These are phyloP conservation scores for Chimonanthus praecox DNA, from an alignment of 164 flowering plant species.

Conservation along the genomic window DNA sequence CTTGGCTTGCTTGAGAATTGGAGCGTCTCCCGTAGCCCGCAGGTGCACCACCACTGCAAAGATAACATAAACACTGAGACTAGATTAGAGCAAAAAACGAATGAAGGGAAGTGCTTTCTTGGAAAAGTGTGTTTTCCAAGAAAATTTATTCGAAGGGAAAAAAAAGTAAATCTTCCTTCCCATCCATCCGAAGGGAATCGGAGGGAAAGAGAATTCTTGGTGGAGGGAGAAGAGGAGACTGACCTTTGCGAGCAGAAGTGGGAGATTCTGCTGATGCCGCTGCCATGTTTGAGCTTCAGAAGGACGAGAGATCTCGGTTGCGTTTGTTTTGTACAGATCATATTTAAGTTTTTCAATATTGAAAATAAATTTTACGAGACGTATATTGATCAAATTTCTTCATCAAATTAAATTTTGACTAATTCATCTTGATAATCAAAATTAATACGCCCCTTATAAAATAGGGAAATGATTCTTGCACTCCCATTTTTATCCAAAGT, in stretches of 20 bases:
- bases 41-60: conserved; percentile 77
- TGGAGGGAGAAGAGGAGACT: not conserved
- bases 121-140: not conserved
- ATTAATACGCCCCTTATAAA: too few relatives aligned
- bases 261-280: conserved; percentile 47
- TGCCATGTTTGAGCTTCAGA: too few relatives aligned
- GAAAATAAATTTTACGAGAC: too few relatives aligned
- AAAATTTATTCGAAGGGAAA: not conserved
- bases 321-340: too few relatives aligned
- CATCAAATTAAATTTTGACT: too few relatives aligned
- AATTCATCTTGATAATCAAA: too few relatives aligned
- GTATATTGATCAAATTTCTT: too few relatives aligned
- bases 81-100: not conserved
- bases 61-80: not conserved
- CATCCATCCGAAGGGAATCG: not conserved
- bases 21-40: conserved; percentile 93
- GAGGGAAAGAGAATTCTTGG: not conserved
- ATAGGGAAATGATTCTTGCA: too few relatives aligned
- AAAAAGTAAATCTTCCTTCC: not conserved
- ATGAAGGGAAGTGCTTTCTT: not conserved
- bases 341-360: too few relatives aligned
- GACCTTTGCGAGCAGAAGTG: conserved; percentile 47
- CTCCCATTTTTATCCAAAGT: too few relatives aligned
- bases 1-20: conserved; percentile 93
- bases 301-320: too few relatives aligned